phyloP scores from a whole-genome alignment of 768 basidiomycete species.

The Hericium erinaceus region DNA sequence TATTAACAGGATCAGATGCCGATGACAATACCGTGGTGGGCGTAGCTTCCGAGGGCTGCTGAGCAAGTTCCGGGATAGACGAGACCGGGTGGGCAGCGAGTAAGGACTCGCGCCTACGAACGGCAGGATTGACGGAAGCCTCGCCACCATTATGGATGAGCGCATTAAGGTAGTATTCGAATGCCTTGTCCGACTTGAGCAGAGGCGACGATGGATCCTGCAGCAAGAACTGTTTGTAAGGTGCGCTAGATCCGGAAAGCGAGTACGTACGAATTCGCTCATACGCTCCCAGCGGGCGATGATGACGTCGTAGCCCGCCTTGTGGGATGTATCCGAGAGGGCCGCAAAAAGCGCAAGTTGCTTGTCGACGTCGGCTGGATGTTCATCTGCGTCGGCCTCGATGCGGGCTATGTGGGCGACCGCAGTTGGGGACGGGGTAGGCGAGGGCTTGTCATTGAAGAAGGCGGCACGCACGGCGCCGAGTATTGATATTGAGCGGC shows the following conservation, averaged over 20 bases:
- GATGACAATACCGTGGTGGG: neutral
- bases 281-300: constrained; percentile 77
- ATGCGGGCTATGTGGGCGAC: constrained; percentile 64
- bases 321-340: constrained; percentile 52
- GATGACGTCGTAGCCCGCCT: constrained; percentile 61
- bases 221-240: constrained; percentile 6
- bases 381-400: constrained; percentile 69
- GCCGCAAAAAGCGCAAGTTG: constrained; percentile 66
- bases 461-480: neutral
- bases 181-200: constrained; percentile 60
- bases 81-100: constrained; percentile 26
- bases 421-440: constrained; percentile 46
- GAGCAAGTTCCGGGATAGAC: constrained; percentile 9
- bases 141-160: constrained; percentile 51
- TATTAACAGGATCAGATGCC: neutral
- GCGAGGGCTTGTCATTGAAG: constrained; percentile 5
- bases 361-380: constrained; percentile 58
- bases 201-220: constrained; percentile 66
- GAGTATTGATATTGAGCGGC: constrained; percentile 2
- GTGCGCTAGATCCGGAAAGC: neutral
- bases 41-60: constrained; percentile 11
- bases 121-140: constrained; percentile 52
- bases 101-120: constrained; percentile 58
- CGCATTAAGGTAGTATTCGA: constrained; percentile 65
- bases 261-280: constrained; percentile 65